phyloP scores from a whole-genome alignment of 2,329 filamentous ascomycete species.

The Ceratocystis lukuohia region DNA sequence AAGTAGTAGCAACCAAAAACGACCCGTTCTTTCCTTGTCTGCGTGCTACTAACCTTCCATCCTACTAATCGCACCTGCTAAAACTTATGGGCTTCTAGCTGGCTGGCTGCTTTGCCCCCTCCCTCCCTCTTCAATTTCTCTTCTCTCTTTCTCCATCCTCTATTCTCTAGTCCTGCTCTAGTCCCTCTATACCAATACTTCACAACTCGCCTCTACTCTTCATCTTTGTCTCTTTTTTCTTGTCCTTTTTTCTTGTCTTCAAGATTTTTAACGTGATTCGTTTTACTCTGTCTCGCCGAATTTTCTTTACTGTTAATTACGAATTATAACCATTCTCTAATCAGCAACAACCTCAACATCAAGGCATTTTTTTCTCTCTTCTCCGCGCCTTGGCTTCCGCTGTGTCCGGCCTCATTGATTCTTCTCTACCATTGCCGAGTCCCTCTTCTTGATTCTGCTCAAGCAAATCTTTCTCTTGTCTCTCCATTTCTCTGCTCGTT shows the following conservation, averaged over 20 bases:
- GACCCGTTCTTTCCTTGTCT: constrained; percentile 3
- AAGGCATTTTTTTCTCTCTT: neutral
- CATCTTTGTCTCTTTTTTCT: neutral
- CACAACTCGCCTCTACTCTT: neutral
- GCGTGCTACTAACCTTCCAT: neutral
- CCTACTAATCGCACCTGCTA: neutral
- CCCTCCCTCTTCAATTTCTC: neutral
- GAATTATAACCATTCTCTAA: neutral
- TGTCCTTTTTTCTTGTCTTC: neutral
- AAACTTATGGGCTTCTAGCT: too few species aligned
- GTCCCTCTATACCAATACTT: neutral
- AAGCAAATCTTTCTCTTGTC: neutral
- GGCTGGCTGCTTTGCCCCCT: neutral
- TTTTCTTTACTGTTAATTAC: neutral
- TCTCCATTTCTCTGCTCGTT: neutral
- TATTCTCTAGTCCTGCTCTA: neutral
- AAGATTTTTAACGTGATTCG: neutral
- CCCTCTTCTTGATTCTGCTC: neutral
- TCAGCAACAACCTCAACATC: neutral
- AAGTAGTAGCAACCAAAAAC: neutral
- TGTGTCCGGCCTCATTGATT: neutral
- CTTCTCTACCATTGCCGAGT: neutral
- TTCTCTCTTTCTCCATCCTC: constrained; percentile 1
- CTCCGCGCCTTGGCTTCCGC: neutral
- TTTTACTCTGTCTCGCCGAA: neutral